Conservation (phyloP, 2,329 filamentous ascomycete species). For the Ascochyta clinopodiicola region DNA sequence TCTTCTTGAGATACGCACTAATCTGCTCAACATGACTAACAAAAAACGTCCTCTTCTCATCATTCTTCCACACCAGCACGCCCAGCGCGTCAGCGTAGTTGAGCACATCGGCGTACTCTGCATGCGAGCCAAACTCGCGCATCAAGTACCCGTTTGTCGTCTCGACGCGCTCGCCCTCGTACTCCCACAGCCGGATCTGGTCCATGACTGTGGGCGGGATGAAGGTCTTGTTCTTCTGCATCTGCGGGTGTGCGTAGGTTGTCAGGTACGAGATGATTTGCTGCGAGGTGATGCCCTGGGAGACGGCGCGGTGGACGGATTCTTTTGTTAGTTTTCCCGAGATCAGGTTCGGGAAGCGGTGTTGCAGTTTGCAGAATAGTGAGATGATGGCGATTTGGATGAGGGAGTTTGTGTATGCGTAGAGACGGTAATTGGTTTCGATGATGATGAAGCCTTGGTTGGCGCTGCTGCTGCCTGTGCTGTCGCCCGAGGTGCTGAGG, state of each 20-base stretch:
- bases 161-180: slow-evolving; percentile 94
- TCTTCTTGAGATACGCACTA: slow-evolving; percentile 73
- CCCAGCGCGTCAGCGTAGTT: slow-evolving; percentile 88
- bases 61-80: slow-evolving; percentile 85
- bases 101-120: slow-evolving; percentile 73
- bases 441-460: slow-evolving; percentile 87
- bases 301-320: slow-evolving; percentile 85
- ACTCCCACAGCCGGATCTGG: slow-evolving; percentile 96
- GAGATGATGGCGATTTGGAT: slow-evolving; percentile 93
- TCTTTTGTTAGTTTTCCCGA: slow-evolving; percentile 88
- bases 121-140: slow-evolving; percentile 78
- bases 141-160: slow-evolving; percentile 85
- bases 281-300: slow-evolving; percentile 88
- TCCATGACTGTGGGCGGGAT: slow-evolving; percentile 95
- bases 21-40: slow-evolving; percentile 91
- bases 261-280: slow-evolving; percentile 95
- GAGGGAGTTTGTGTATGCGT: slow-evolving; percentile 93
- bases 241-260: slow-evolving; percentile 92
- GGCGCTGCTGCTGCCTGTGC: slow-evolving; percentile 55
- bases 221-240: slow-evolving; percentile 78
- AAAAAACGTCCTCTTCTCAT: slow-evolving; percentile 84
- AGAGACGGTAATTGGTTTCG: slow-evolving; percentile 97
- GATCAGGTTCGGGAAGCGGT: slow-evolving; percentile 93
- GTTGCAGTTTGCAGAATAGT: slow-evolving; percentile 85
- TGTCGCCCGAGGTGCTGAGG: slow-evolving; percentile 64